Base-by-base conservation (phyloP, 148 eudicot genomes). In the Chenopodium formosanum region DNA sequence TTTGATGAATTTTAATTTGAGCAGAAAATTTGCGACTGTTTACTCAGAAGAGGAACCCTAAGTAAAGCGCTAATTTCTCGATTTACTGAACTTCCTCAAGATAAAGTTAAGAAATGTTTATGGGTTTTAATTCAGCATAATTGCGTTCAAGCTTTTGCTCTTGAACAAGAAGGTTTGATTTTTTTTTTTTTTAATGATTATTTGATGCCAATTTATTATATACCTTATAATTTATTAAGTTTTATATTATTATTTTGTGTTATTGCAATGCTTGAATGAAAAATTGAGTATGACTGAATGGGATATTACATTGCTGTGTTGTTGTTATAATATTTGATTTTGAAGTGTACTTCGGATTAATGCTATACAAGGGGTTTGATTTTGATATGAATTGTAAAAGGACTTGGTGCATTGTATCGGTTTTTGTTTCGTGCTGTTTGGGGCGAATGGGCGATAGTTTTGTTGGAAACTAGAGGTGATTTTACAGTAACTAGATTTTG, bases 11-110 rank as follows among this genome's bases (percentile, higher is more conserved):
- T 73, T 85, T 10, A 58, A 11, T 29, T n/a, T 76, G 64, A 27
- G 70, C 95, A 96, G 99, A 92, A 92, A 91, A 97, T 96, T 29
- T 88, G 95, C 53, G 97, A 92, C 71, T 92, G 98, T 84, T 90
- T 96, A 67, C 88, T 94, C 2, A 82, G 91, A 71, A 89, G 88
- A 89, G 99, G 98, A 81, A 88, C 86, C 79, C 86, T 91, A 82
- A 66, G 90, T 4, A 84, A 76, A 58, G 79, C 58, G 17, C 84
- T 83, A 23, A 91, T 96, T 27, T 32, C 86, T 75, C 81, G 75
- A 5, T 89, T 66, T 86, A 87, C 92, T 0, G 86, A 90, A 65
- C 90, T 96, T 52, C 48, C 78, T 65, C 11, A 10, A 40, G 86
- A 82, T 1, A 89, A 88, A 81, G 94, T 94, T 4, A 85, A 47